A percentile compares a stretch with the other conserved stretches of the same genome.
phyloP scores from a whole-genome alignment of 2,329 filamentous ascomycete genomes.

The Pseudocercospora pini-densiflorae region DNA sequence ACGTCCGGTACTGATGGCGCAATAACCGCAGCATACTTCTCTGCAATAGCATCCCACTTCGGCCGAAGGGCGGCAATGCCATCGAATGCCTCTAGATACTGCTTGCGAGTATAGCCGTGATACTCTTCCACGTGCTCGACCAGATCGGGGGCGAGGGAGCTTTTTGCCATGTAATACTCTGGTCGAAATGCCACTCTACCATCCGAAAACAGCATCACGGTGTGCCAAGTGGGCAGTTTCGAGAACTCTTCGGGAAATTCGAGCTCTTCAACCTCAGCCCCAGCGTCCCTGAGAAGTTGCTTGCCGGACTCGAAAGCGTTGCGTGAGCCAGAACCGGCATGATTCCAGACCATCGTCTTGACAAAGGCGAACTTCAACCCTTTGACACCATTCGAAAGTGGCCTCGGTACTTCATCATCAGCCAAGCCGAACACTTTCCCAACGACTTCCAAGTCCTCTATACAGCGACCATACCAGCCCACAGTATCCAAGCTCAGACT shows the following conservation, averaged over 20 bases:
- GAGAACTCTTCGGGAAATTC: constrained; percentile 57
- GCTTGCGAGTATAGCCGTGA: constrained; percentile 48
- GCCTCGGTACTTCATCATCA: constrained; percentile 50
- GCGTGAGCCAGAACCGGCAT: constrained; percentile 42
- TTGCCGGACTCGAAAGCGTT: constrained; percentile 43
- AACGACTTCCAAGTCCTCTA: constrained; percentile 63
- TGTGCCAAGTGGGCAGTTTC: constrained; percentile 58
- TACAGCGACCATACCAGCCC: constrained; percentile 62
- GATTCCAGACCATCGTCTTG: constrained; percentile 59
- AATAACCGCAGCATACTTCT: constrained; percentile 60
- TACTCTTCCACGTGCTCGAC: constrained; percentile 58
- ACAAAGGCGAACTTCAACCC: constrained; percentile 60
- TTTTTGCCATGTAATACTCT: constrained; percentile 57
- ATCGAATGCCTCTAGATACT: constrained; percentile 61
- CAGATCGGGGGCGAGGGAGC: constrained; percentile 53
- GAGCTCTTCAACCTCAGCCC: constrained; percentile 62
- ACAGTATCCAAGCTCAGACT: constrained; percentile 65
- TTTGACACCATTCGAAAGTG: constrained; percentile 42
- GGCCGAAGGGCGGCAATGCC: constrained; percentile 59
- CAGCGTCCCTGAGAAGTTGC: constrained; percentile 46
- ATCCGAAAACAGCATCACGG: constrained; percentile 56
- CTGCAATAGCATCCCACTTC: constrained; percentile 58
- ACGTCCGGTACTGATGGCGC: constrained; percentile 64
- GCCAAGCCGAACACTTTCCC: constrained; percentile 58
- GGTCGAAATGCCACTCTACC: constrained; percentile 59